Evolutionary conservation across 2,329 filamentous ascomycete species (phyloP), one percentile per base, ranked within the genome.

Genomic region (Zasmidium angulare): DNA sequence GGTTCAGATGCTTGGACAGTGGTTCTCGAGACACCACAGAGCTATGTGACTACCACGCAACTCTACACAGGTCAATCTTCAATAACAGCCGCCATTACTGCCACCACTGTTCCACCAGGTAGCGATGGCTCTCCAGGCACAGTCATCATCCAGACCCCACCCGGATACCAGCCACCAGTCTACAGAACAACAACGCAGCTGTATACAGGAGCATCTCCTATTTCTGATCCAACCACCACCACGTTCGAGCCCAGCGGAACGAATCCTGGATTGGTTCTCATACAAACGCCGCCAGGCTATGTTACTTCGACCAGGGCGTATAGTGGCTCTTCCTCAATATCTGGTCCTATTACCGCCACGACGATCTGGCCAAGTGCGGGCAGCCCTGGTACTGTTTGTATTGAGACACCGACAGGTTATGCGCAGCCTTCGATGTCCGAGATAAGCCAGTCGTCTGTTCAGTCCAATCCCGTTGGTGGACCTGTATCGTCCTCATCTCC

Each of bases 131-230:
- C 29, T 7, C 14, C 29, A 7, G 29, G 14, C n/a, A 53, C 50
- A 21, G 26, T 50, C 6, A 26, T 43, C 11, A 36, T 53, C 6
- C 11, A 48, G 23, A 53, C 55, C 14, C 49, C 36, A 29, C 11
- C 26, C 26, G 26, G 26, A 11, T 29, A 46, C 24, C 17, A 29
- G 1, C 43, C 29, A n/a, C 46, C 50, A 43, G 7, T 20, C 6
- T 59, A 60, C 19, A n/a, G 29, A 0, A 61, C 59, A 19, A 58
- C 31, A 19, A 58, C 59, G 0, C 19, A 36, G 14, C 23, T 26
- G 17, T 63, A 63, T 36, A 61, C 61, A 12, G 58, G 61, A 9
- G 20, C 46, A 1, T 50, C 53, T 23, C 46, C 59, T 2, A 55
- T 64, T 17, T 51, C 46, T 2, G 26, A 6, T 17, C 43, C 53